A percentile compares a stretch with the other conserved stretches of the same genome.
phyloP scores from a whole-genome alignment of 345 rosid species.

The Salix koriyanagi region DNA sequence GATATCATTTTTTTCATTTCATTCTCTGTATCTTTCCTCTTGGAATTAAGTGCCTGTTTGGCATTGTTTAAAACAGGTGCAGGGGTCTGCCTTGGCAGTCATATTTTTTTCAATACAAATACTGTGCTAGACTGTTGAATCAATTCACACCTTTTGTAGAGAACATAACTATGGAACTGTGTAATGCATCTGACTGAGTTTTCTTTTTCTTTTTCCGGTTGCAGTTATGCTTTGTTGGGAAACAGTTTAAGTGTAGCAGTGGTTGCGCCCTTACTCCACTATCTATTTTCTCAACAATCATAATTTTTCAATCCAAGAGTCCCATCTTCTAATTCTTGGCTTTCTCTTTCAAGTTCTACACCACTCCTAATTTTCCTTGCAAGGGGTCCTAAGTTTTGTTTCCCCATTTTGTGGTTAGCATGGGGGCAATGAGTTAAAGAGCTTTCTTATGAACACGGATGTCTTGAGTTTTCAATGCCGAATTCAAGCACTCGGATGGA shows the following conservation, averaged over 20 bases:
- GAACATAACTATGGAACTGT: not conserved
- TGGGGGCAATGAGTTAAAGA: not conserved
- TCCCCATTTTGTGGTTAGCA: not conserved
- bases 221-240: conserved; percentile 89
- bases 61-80: not conserved
- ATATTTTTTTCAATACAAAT: not conserved
- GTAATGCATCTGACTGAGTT: not conserved
- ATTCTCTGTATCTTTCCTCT: not conserved
- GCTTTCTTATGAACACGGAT: not conserved
- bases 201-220: not conserved
- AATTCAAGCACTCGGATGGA: no score
- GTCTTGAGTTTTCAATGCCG: no score
- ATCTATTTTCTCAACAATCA: conserved; percentile 50
- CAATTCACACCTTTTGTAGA: not conserved
- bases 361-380: not conserved
- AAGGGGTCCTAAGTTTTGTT: not conserved
- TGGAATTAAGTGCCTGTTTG: not conserved
- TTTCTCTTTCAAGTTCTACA: not conserved
- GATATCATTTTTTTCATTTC: no score
- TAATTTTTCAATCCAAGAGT: conserved; percentile 19
- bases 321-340: not conserved
- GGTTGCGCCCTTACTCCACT: conserved; percentile 71
- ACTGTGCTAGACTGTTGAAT: not conserved
- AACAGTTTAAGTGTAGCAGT: conserved; percentile 90
- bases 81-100: not conserved